Evolutionary conservation across 345 rosid genomes (phyloP).

Genomic region (Populus nigra): DNA sequence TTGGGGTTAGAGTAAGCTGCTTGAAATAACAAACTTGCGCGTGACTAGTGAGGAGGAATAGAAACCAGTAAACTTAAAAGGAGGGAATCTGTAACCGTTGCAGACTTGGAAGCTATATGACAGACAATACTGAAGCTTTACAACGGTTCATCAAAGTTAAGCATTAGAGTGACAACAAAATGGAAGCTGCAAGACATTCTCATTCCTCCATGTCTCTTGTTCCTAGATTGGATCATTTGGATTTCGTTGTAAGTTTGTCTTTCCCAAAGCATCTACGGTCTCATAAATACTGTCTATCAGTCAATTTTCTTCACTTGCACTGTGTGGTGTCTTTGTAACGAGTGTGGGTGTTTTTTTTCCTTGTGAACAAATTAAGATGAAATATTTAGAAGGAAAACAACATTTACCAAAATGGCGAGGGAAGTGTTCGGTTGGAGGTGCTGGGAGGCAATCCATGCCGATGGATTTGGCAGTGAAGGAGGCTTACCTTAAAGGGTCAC

Average conservation of each 20-base stretch:
- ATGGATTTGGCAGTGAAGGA: slow-evolving; percentile 56
- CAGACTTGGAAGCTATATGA: not conserved
- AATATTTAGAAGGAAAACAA: slow-evolving; percentile 57
- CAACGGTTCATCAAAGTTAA: not conserved
- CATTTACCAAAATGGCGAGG: slow-evolving; percentile 40
- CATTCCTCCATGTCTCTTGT: slow-evolving; percentile 47
- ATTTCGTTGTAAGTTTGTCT: slow-evolving; percentile 49
- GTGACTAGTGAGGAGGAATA: not conserved
- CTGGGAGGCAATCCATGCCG: slow-evolving; percentile 33
- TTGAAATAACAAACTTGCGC: not conserved
- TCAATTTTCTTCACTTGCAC: too few relatives aligned
- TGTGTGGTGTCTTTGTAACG: not conserved
- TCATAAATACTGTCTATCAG: too few relatives aligned
- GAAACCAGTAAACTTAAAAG: not conserved
- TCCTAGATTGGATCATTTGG: slow-evolving; percentile 75
- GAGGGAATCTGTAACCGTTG: slow-evolving; percentile 30
- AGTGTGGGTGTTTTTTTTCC: not conserved
- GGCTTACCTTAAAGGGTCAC: slow-evolving; percentile 67
- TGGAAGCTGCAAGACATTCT: slow-evolving; percentile 47
- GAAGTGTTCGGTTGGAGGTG: not conserved
- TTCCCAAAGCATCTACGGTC: not conserved
- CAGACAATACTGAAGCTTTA: not conserved
- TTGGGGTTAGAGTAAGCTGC: not conserved
- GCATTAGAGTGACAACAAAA: slow-evolving; percentile 6
- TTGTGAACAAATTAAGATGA: slow-evolving; percentile 40